Percentiles rank a stretch among this genome's conserved stretches.
Evolutionary conservation across 2,329 filamentous ascomycete species (phyloP).

Genomic region (Penicillium aurantiogriseum): DNA sequence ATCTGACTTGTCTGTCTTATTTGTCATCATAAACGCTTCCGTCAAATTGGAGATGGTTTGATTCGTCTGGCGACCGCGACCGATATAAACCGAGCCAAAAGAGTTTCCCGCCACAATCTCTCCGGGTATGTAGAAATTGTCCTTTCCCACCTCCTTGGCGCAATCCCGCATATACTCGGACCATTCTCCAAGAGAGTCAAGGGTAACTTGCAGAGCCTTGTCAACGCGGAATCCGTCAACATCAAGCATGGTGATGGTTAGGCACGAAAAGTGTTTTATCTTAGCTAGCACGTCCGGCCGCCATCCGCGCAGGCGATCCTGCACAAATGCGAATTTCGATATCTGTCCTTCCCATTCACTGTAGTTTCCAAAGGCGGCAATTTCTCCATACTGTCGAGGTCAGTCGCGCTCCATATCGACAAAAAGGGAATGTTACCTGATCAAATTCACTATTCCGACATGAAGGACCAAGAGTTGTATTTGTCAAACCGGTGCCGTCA

Average conservation of each 20-base stretch:
- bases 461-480: conserved; percentile 46
- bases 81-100: conserved; percentile 60
- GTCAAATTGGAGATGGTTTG: conserved; percentile 43
- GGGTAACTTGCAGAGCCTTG: conserved; percentile 63
- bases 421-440: conserved; percentile 33
- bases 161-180: conserved; percentile 57
- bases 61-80: conserved; percentile 58
- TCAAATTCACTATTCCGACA: conserved; percentile 65
- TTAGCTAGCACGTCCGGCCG: conserved; percentile 56
- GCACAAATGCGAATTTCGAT: conserved; percentile 65
- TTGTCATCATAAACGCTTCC: conserved; percentile 53
- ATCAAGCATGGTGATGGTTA: conserved; percentile 59
- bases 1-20: conserved; percentile 33
- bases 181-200: conserved; percentile 60
- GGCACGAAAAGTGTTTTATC: conserved; percentile 62
- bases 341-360: conserved; percentile 63
- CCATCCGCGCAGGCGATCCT: conserved; percentile 67
- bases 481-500: conserved; percentile 49
- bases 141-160: conserved; percentile 55
- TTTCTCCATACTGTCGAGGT: conserved; percentile 55
- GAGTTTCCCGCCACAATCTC: conserved; percentile 64
- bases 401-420: background rate
- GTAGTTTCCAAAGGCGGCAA: conserved; percentile 62
- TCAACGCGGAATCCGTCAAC: conserved; percentile 67
- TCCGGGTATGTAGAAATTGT: conserved; percentile 64